phyloP scores from a whole-genome alignment of 768 basidiomycete genomes.

The Boletus vinaceobasis region DNA sequence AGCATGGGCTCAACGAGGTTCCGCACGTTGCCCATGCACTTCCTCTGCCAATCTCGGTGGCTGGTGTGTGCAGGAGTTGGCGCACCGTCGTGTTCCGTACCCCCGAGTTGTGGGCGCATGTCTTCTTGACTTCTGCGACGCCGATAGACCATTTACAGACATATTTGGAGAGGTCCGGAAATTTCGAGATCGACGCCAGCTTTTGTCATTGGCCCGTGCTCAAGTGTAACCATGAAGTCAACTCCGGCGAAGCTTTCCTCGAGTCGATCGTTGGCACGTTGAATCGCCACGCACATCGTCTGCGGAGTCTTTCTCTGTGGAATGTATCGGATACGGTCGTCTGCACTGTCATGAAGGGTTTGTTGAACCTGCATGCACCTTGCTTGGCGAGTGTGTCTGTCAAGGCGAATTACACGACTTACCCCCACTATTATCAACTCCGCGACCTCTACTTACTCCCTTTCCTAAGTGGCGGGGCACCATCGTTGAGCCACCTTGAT shows the following conservation, averaged over 20 bases:
- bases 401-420: slow-evolving; percentile 5
- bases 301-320: slow-evolving; percentile 8
- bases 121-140: slow-evolving; percentile 16
- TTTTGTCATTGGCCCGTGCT: slow-evolving; percentile 19
- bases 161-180: slow-evolving; percentile 10
- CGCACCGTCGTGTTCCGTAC: background rate
- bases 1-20: slow-evolving; percentile 4
- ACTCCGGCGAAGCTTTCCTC: slow-evolving; percentile 5
- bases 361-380: slow-evolving; percentile 2
- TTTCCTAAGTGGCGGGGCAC: slow-evolving; percentile 11
- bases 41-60: slow-evolving; percentile 1
- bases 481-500: slow-evolving; percentile 5
- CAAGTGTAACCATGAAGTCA: background rate
- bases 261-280: background rate
- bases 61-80: slow-evolving; percentile 17
- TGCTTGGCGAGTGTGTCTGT: slow-evolving; percentile 10
- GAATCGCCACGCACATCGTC: background rate
- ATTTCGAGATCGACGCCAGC: slow-evolving; percentile 1
- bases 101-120: slow-evolving; percentile 9
- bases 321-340: slow-evolving; percentile 12
- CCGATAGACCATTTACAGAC: background rate
- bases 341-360: slow-evolving; percentile 1
- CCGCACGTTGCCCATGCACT: background rate
- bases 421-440: slow-evolving; percentile 4
- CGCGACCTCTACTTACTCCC: too few species aligned